Evolutionary conservation across 805 yeast species (phyloP).

Genomic region (Kregervanrija fluxuum): DNA sequence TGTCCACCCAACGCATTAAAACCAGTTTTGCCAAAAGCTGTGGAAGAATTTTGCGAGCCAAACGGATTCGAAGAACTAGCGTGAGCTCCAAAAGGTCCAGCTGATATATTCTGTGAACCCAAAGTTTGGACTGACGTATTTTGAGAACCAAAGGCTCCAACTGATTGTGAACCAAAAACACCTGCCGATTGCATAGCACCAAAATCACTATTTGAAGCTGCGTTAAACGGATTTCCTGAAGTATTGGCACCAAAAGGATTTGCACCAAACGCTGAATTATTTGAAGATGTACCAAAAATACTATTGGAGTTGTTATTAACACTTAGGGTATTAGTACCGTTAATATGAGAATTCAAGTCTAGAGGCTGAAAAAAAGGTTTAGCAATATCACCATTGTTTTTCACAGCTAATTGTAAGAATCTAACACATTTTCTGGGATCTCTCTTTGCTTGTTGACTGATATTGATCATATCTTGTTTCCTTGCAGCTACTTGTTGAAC

Average conservation of each 20-base stretch:
- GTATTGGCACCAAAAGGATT: slow-evolving; percentile 10
- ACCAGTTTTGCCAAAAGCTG: slow-evolving; percentile 2
- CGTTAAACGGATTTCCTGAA: slow-evolving; percentile 19
- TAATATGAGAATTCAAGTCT: slow-evolving; percentile 1
- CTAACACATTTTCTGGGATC: slow-evolving; percentile 48
- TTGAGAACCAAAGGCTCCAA: slow-evolving; percentile 1
- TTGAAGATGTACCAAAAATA: neutral
- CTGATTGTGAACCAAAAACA: slow-evolving; percentile 5
- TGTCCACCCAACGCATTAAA: neutral
- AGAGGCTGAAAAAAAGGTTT: slow-evolving; percentile 24
- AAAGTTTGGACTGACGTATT: neutral
- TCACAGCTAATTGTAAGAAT: slow-evolving; percentile 42
- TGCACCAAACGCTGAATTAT: slow-evolving; percentile 8
- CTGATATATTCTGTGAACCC: slow-evolving; percentile 4
- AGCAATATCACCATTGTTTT: slow-evolving; percentile 16
- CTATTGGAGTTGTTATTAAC: slow-evolving; percentile 4
- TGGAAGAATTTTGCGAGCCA: slow-evolving; percentile 11
- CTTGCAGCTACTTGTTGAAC: slow-evolving; percentile 36
- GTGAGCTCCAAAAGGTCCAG: slow-evolving; percentile 7
- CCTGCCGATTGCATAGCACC: slow-evolving; percentile 1
- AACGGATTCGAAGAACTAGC: slow-evolving; percentile 13
- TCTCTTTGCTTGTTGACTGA: slow-evolving; percentile 30
- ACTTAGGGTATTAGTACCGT: neutral
- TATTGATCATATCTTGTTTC: slow-evolving; percentile 38
- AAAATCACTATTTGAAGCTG: slow-evolving; percentile 2